Percentiles rank a stretch among this genome's conserved stretches.
Conservation (phyloP, 1,284 basidiomycete species). For the Somion occarium region DNA sequence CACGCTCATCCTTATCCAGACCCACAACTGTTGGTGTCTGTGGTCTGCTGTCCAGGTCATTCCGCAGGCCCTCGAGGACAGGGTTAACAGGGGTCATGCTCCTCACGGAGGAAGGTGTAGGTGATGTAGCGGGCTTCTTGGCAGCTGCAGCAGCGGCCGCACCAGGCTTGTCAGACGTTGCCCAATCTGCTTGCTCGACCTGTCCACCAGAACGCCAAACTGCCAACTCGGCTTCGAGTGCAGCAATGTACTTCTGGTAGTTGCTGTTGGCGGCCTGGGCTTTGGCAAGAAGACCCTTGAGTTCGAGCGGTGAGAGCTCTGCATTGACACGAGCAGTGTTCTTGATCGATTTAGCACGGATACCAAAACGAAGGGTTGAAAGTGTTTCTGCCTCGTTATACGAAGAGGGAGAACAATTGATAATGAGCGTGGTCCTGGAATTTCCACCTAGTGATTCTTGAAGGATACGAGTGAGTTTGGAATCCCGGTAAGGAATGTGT, state of each 20-base stretch:
- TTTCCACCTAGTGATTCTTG: slow-evolving; percentile 99
- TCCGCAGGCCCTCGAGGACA: slow-evolving; percentile 68
- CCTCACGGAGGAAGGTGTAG: slow-evolving; percentile 50
- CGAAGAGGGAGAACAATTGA: slow-evolving; percentile 97
- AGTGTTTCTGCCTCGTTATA: slow-evolving; percentile 98
- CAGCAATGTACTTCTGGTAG: slow-evolving; percentile 84
- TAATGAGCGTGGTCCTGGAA: slow-evolving; percentile 97
- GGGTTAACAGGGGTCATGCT: slow-evolving; percentile 85
- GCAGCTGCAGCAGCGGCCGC: slow-evolving; percentile 33
- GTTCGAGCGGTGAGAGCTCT: slow-evolving; percentile 93
- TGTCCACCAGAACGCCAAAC: slow-evolving; percentile 88
- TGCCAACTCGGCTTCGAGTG: slow-evolving; percentile 88
- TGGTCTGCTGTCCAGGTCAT: slow-evolving; percentile 74
- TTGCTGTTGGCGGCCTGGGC: slow-evolving; percentile 83
- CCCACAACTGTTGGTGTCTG: slow-evolving; percentile 83
- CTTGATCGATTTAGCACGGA: slow-evolving; percentile 99
- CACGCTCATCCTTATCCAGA: slow-evolving; percentile 94
- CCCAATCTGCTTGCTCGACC: slow-evolving; percentile 87
- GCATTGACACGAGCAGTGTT: slow-evolving; percentile 99
- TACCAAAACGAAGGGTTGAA: slow-evolving; percentile 97
- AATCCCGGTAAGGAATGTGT: slow-evolving; percentile 98
- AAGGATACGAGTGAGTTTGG: slow-evolving; percentile 97
- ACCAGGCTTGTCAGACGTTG: slow-evolving; percentile 59
- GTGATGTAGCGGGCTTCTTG: slow-evolving; percentile 63
- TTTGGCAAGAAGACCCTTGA: slow-evolving; percentile 90